Evolutionary conservation across 331 rosid genomes (phyloP), one percentile per base, ranked within the genome.

Genomic region (Cydonia oblonga): DNA sequence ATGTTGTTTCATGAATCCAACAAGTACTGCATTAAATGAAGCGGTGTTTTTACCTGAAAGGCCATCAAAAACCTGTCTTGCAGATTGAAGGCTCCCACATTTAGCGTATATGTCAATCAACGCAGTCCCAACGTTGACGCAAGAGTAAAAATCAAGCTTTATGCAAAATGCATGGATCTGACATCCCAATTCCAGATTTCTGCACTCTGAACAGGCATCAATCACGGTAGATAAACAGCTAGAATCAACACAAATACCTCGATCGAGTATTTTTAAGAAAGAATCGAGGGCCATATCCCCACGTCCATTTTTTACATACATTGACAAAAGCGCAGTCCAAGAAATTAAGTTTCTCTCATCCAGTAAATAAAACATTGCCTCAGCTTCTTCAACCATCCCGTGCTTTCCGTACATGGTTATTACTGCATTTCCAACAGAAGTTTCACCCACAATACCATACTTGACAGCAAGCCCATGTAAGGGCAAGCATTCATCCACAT

Each of bases 381-480:
- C 83, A 20, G 84, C 87, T 72, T 86, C 88, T 58, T 62, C 56
- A 57, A 80, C 68, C 83, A 81, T 77, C 69, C 86, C 76, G 23
- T 82, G 77, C 19, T 73, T 81, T 59, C 85, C 84, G n/a, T 84
- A 81, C 88, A 84, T 72, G 46, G 85, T 80, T 75, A 86, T 82
- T 14, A 81, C 15, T 9, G 82, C 82, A 82, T 86, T 81, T 62
- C 84, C 85, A 77, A 84, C 40, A 61, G 86, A 76, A 22, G 78
- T 81, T 81, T 69, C 54, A 30, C 75, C 29, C 56, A 82, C 23
- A 56, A 75, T 53, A 70, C 88, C 81, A 53, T 77, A 82, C 71
- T 77, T 81, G 46, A 79, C 19, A 8, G 85, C 81, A 57, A 84
- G 82, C 69, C 85, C 88, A 49, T 86, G 83, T 26, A 84, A 76